Conservation (phyloP, 2,329 filamentous ascomycete genomes). For the Pseudopithomyces maydicus region DNA sequence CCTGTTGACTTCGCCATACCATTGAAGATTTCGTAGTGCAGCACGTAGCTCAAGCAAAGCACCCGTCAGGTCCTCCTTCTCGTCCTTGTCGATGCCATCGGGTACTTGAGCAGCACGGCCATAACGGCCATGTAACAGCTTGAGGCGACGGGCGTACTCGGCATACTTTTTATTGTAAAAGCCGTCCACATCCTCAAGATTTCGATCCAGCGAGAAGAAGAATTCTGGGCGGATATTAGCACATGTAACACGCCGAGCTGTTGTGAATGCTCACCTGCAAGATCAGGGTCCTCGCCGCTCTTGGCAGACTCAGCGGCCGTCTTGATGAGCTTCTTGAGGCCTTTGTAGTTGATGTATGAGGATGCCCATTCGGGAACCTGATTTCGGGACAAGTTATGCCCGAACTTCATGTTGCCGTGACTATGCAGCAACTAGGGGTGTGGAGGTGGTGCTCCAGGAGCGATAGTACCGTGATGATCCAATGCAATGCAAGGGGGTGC, state of each 20-base stretch:
- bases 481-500: background rate
- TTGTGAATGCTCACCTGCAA: slow-evolving; percentile 73
- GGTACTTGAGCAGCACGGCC: slow-evolving; percentile 72
- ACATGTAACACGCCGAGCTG: slow-evolving; percentile 2
- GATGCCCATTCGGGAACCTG: slow-evolving; percentile 87
- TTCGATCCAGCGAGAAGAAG: slow-evolving; percentile 94
- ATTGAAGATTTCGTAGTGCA: slow-evolving; percentile 88
- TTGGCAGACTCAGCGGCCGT: slow-evolving; percentile 69
- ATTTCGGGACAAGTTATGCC: slow-evolving; percentile 70
- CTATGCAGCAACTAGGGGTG: background rate
- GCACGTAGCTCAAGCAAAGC: slow-evolving; percentile 86
- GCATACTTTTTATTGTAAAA: slow-evolving; percentile 97
- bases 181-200: slow-evolving; percentile 92
- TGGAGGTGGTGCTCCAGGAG: background rate
- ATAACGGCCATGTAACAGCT: slow-evolving; percentile 86
- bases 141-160: slow-evolving; percentile 82
- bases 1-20: slow-evolving; percentile 97
- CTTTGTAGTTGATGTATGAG: slow-evolving; percentile 87
- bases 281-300: slow-evolving; percentile 77
- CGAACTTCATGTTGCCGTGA: slow-evolving; percentile 51
- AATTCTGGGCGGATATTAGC: slow-evolving; percentile 68
- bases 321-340: slow-evolving; percentile 94
- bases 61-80: slow-evolving; percentile 88
- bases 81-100: slow-evolving; percentile 80
- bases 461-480: background rate